Conservation (phyloP, 805 yeast genomes). For the Yamadazyma scolyti region DNA sequence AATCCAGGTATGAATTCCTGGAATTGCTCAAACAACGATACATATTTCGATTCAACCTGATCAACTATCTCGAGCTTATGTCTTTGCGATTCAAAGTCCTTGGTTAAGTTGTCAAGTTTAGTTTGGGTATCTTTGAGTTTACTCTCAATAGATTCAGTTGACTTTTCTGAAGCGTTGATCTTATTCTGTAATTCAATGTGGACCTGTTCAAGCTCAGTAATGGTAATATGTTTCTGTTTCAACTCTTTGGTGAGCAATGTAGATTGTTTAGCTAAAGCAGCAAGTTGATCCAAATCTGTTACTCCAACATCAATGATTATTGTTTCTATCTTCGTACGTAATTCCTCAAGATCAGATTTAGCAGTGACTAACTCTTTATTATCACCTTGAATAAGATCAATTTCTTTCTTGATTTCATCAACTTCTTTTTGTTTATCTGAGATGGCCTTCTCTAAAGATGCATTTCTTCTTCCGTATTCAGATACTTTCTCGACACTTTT, state of each 20-base stretch:
- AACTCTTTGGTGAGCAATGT: too few relatives aligned
- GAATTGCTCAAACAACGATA: slow-evolving; percentile 5
- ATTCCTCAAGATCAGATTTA: too few relatives aligned
- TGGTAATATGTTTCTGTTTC: too few relatives aligned
- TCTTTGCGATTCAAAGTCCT: background rate
- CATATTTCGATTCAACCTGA: slow-evolving; percentile 7
- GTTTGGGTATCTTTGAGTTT: background rate
- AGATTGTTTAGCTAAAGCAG: background rate
- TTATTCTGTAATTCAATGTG: background rate
- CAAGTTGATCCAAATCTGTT: background rate
- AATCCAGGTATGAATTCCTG: slow-evolving; percentile 7
- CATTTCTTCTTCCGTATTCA: slow-evolving; percentile 1
- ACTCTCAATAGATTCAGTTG: background rate
- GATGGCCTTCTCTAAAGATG: too few relatives aligned
- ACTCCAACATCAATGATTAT: too few relatives aligned
- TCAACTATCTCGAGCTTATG: slow-evolving; percentile 8
- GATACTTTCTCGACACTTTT: slow-evolving; percentile 2
- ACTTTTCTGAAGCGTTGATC: background rate
- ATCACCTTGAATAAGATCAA: too few relatives aligned
- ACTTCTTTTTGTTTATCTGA: too few relatives aligned
- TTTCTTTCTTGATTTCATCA: too few relatives aligned
- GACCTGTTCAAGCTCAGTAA: too few relatives aligned
- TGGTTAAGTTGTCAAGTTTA: background rate
- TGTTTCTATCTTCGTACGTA: too few relatives aligned
- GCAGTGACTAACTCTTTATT: too few relatives aligned